Base-by-base conservation (phyloP, 164 flowering plant genomes). In the Chimonanthus salicifolius region DNA sequence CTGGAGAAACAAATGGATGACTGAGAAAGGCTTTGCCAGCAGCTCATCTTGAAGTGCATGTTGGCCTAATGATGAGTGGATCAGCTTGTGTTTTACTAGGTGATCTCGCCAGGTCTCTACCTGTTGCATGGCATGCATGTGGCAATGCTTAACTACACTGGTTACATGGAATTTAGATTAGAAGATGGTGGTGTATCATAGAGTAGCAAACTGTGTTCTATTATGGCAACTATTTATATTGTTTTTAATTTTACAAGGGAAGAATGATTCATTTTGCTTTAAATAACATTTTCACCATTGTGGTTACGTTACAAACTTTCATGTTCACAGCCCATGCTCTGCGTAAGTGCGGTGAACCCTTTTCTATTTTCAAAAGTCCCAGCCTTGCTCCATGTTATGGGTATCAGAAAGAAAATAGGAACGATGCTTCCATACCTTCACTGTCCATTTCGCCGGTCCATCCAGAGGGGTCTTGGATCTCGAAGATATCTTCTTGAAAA, bases 261-360 rank as follows among this genome's bases (percentile, higher is more conserved):
- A 66, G 68, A 44, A 66, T 13, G 5, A 10, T 44, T 66, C 16
- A 43, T 43, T 7, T 7, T 66, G 15, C 44, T 44, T 44, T 44
- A 15, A 15, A 44, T 46, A 45, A 13, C 49, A 8, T 66, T 45
- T 33, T 65, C 16, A 66, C 47, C 16, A 66, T 66, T 44, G 8
- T 18, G 46, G 13, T 70, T 47, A 69, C n/a, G 6, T 68, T 71
- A 66, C 45, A 7, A n/a, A 33, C 20, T 64, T 72, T 58, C 70
- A 72, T 20, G 9, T 75, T 47, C 84, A 88, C 97, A 95, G 99
- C 99, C 99, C 76, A 91, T 95, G 99, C 94, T 95, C 49, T 95
- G 99, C 74, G 94, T 90, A 60, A 87, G 93, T 84, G 99, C 99
- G 1, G 97, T 93, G 16, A 93, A 95, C 83, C 98, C 99, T 66